Conservation (phyloP, 1,139 yeast genomes). For the Diutina neorugosa region DNA sequence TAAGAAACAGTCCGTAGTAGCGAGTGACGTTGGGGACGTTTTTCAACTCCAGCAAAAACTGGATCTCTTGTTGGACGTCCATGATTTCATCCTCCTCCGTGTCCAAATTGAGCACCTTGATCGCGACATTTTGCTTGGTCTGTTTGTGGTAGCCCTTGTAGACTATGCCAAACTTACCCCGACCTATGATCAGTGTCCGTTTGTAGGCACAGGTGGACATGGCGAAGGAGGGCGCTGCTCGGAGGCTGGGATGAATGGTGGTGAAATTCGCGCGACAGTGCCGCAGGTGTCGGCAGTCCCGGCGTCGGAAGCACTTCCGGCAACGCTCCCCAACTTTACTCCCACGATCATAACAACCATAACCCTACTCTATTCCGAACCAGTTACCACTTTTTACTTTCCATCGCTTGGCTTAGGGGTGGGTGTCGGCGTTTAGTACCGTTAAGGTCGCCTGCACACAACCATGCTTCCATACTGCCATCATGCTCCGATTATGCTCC, state of each 20-base stretch:
- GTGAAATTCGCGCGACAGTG: neutral
- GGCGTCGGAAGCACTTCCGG: neutral
- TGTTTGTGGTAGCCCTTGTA: conserved; percentile 66
- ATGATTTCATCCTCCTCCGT: conserved; percentile 89
- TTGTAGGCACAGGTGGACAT: conserved; percentile 25
- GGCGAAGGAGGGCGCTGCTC: neutral
- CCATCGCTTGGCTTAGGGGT: too few relatives aligned
- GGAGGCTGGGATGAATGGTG: neutral
- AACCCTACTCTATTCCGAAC: too few relatives aligned
- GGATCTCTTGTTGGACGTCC: conserved; percentile 91
- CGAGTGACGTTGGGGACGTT: conserved; percentile 85
- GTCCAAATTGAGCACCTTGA: conserved; percentile 84
- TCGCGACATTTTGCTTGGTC: conserved; percentile 75
- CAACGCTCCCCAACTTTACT: neutral
- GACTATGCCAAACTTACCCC: conserved; percentile 95
- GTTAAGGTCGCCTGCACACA: neutral
- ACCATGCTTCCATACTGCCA: neutral
- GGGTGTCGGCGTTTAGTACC: too few relatives aligned
- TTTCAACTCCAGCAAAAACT: conserved; percentile 70
- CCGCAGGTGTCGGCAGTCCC: neutral
- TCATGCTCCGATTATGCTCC: neutral
- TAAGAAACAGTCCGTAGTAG: conserved; percentile 78
- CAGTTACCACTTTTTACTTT: too few relatives aligned
- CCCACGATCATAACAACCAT: neutral
- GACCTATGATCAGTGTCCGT: conserved; percentile 83